Base-by-base conservation (phyloP, 1,284 basidiomycete species). In the Schizophyllum amplum region DNA sequence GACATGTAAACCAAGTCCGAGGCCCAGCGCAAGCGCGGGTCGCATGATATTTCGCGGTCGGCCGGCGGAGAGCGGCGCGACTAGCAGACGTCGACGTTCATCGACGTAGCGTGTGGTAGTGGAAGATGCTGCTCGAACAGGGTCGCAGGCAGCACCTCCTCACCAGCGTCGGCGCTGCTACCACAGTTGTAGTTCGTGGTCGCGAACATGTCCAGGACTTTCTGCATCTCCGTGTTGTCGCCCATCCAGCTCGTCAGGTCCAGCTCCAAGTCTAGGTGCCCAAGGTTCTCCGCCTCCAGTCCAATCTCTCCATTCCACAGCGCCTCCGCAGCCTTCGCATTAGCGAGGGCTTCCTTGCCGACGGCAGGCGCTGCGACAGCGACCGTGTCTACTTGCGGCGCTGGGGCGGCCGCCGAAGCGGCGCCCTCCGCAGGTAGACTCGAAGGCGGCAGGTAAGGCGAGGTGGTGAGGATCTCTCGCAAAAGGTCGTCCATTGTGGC, bases 381-480 rank as follows among this genome's bases (percentile, higher is more conserved):
- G 47, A 5, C n/a, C 22, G 47, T n/a, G 5, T n/a, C n/a, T n/a
- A 49, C 47, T 23, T n/a, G n/a, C 47, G 47, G 47, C 47, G 47
- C 47, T 20, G 47, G 47, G 47, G n/a, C 17, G n/a, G 5, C 47
- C n/a, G 22, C 47, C 17, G 22, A n/a, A 49, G 47, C n/a, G n/a
- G 47, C 47, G 22, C 47, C 58, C 62, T 67, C 62, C 66, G 57
- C 52, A 64, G 67, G 64, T 65, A 69, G 64, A 65, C 59, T 60
- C 67, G 67, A 55, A 60, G 66, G 64, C 61, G 58, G 60, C 59
- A 63, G 60, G 67, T 75, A 67, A 64, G 81, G 77, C 61, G 80
- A 78, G 61, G 79, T 71, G 68, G 77, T 80, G 73, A 85, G 78
- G 70, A 86, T 85, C 70, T 86, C 83, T 61, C 79, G 76, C 74